phyloP scores from a whole-genome alignment of 2,329 filamentous ascomycete species.

The Microdochium paspali region DNA sequence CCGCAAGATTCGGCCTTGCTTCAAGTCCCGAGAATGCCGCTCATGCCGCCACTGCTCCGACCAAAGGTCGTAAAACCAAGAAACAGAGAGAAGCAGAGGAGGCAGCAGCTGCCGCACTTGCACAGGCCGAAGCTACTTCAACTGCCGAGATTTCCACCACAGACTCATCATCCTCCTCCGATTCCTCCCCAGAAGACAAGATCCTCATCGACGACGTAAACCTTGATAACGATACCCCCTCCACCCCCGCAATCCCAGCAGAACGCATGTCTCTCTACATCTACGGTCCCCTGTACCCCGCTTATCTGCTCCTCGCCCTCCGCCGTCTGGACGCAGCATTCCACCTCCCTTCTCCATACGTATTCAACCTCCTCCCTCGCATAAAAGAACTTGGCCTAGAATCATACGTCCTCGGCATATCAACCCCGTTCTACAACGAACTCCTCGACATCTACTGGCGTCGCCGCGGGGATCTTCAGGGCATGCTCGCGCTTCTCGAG shows the following conservation, averaged over 20 bases:
- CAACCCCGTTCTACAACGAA: constrained; percentile 60
- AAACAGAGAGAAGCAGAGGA: constrained; percentile 4
- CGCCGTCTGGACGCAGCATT: constrained; percentile 49
- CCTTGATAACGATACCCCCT: background rate
- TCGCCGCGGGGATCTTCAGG: constrained; percentile 46
- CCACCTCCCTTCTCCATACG: constrained; percentile 44
- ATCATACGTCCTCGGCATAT: constrained; percentile 63
- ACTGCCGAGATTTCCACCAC: too few relatives aligned
- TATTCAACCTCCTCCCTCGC: constrained; percentile 53
- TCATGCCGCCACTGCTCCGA: background rate
- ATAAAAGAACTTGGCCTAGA: constrained; percentile 59
- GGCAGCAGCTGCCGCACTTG: constrained; percentile 3
- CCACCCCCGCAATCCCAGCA: background rate
- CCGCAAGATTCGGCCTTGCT: constrained; percentile 44
- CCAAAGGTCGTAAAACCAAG: background rate
- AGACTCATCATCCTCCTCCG: too few relatives aligned
- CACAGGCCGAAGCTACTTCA: too few relatives aligned
- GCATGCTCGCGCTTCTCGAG: constrained; percentile 45
- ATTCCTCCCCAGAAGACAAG: too few relatives aligned
- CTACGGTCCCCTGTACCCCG: constrained; percentile 56
- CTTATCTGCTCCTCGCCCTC: constrained; percentile 48
- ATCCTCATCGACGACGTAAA: background rate
- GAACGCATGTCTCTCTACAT: constrained; percentile 37
- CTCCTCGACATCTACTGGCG: constrained; percentile 54
- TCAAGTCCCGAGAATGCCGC: constrained; percentile 8